Evolutionary conservation across 2,329 filamentous ascomycete species (phyloP), one percentile per base, ranked within the genome.

Genomic region (Cryphonectria radicalis): DNA sequence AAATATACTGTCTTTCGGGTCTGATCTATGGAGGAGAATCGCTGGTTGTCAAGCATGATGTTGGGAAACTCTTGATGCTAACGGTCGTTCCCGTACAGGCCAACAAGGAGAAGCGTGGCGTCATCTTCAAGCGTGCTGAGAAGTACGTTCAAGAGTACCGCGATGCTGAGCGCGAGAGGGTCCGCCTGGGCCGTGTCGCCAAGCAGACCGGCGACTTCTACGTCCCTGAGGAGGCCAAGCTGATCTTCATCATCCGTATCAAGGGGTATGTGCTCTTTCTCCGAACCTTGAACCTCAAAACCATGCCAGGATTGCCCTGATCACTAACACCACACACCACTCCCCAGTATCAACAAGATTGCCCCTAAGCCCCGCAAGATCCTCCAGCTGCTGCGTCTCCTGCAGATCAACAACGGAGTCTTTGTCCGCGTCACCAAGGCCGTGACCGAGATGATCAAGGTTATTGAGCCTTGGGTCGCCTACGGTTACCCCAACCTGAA

Each of bases 381-480:
- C 82, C 91, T 99, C 80, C 96, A 99, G 88, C 93, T 99, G 74
- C 95, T 99, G 84, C 95, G 96, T 89, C 94, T 99, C 77, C 92
- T 99, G 81, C 96, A 99, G 90, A 99, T 99, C 93, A 99, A 99
- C 93, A 98, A 97, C 86, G 96, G 95, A 86, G 94, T 98, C 85
- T 99, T 99, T 88, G 89, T 99, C 86, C 92, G 91, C 82, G 89
- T 98, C 82, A 98, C 95, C 88, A 99, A 76, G 92, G 96, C 96
- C 77, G 98, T 95, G 81, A 87, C 90, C 81, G 93, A 97, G 91
- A 97, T 97, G 94, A 89, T 97, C 82, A 97, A 96, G 89, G 91
- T 98, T 77, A 94, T 99, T 83, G 96, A 99, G 91, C 96, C 96
- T 79, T 99, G 96, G 91, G 92, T 99, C 79, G 95, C 96, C 81